Percentiles rank a stretch among this genome's conserved stretches.
Conservation (phyloP, 176 grass and related monocot genomes). For the Tuctoria greenei region DNA sequence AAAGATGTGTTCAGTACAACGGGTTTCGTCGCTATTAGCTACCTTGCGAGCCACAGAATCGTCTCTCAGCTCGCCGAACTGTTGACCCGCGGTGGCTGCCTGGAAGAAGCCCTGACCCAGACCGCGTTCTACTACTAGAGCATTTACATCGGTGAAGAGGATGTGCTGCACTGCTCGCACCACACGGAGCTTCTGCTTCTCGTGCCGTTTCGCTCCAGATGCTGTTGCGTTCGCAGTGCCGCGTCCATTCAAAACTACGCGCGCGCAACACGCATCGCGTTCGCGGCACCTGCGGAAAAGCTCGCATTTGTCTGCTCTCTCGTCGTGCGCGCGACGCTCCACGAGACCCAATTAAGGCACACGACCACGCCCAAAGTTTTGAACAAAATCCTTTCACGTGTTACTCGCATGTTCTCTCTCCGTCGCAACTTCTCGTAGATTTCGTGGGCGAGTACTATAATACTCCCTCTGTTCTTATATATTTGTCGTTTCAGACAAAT, state of each 20-base stretch:
- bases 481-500: too few species aligned
- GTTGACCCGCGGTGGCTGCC: neutral
- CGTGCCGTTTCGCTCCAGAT: neutral
- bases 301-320: neutral
- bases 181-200: conserved; percentile 5
- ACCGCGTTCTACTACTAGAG: neutral
- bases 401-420: neutral
- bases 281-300: neutral
- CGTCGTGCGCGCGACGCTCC: neutral
- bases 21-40: too few species aligned
- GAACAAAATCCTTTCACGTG: neutral
- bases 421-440: neutral
- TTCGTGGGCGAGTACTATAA: neutral
- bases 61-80: conserved; percentile 3
- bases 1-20: neutral
- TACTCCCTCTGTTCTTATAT: too few species aligned
- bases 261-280: neutral
- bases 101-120: neutral
- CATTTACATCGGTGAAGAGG: neutral
- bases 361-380: neutral
- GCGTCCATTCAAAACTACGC: neutral
- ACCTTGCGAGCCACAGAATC: neutral
- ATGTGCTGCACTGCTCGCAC: neutral
- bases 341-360: neutral
- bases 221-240: conserved; percentile 26